Conservation (phyloP, 192 early-diverging fungal genomes). For the Linnemannia elongata region DNA sequence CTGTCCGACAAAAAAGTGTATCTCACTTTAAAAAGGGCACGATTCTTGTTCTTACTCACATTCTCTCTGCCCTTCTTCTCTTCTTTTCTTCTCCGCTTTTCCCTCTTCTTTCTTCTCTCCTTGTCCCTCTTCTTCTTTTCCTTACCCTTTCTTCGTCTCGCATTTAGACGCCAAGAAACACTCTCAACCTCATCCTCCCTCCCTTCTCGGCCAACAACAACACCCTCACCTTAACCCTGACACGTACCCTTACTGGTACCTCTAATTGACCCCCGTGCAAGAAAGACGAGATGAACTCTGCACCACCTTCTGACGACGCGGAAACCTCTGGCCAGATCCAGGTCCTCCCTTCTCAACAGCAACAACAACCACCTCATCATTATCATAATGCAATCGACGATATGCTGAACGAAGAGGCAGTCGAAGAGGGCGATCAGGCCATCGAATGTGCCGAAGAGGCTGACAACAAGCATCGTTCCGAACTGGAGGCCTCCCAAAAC, state of each 20-base stretch:
- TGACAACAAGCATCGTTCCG: not conserved
- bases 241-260: not conserved
- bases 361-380: not conserved
- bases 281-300: not conserved
- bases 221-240: not conserved
- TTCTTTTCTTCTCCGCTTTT: not conserved
- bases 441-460: conserved; percentile 9
- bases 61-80: not conserved
- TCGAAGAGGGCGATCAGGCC: not conserved
- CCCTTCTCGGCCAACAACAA: not conserved
- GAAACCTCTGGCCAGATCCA: not conserved
- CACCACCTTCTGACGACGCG: not conserved
- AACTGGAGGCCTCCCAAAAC: not conserved
- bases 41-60: not conserved
- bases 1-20: not conserved
- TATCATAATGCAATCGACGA: conserved; percentile 1
- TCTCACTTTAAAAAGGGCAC: not conserved
- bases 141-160: not conserved
- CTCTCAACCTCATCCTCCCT: not conserved
- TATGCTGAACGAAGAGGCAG: conserved; percentile 18
- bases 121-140: not conserved
- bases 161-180: not conserved
- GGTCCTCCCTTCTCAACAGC: not conserved
- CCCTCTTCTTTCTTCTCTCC: not conserved
- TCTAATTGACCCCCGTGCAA: no score